Evolutionary conservation across 2,329 filamentous ascomycete genomes (phyloP).

Genomic region (Tricladium varicosporioides): DNA sequence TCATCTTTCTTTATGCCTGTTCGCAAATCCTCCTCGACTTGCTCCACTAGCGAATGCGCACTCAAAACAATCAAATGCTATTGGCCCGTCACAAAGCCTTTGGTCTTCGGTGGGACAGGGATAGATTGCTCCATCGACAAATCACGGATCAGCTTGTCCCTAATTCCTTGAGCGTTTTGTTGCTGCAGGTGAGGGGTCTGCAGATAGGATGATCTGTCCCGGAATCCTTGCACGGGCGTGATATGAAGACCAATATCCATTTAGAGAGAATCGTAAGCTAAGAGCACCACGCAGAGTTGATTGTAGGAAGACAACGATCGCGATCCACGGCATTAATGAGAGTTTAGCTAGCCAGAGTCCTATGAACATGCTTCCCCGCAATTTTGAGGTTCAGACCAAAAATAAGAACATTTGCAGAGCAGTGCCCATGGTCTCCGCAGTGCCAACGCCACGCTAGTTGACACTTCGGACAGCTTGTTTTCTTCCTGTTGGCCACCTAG

Average conservation of each 20-base stretch:
- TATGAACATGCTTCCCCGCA: conserved; percentile 20
- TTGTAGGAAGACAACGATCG: background rate
- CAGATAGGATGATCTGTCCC: conserved; percentile 23
- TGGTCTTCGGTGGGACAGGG: conserved; percentile 13
- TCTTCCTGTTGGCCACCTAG: conserved; percentile 9
- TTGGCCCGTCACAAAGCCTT: background rate
- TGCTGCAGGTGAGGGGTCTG: conserved; percentile 20
- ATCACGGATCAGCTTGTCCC: conserved; percentile 5
- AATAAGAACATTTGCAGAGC: conserved; percentile 6
- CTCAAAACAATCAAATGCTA: background rate
- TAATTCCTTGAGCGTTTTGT: conserved; percentile 12
- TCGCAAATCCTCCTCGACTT: too few relatives aligned
- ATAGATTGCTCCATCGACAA: conserved; percentile 12
- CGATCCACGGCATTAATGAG: background rate
- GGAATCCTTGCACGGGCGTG: conserved; percentile 16
- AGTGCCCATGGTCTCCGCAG: conserved; percentile 3
- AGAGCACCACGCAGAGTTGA: background rate
- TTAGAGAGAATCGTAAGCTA: conserved; percentile 1
- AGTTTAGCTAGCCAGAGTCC: background rate
- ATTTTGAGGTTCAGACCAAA: conserved; percentile 2
- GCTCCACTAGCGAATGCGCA: too few relatives aligned
- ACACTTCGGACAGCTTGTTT: background rate
- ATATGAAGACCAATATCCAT: conserved; percentile 11
- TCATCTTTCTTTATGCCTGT: too few relatives aligned
- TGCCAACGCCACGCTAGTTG: conserved; percentile 3